These are phyloP conservation scores for Aspergillus vadensis DNA, from an alignment of 2,329 filamentous ascomycete genomes.

Conservation along the genomic window DNA sequence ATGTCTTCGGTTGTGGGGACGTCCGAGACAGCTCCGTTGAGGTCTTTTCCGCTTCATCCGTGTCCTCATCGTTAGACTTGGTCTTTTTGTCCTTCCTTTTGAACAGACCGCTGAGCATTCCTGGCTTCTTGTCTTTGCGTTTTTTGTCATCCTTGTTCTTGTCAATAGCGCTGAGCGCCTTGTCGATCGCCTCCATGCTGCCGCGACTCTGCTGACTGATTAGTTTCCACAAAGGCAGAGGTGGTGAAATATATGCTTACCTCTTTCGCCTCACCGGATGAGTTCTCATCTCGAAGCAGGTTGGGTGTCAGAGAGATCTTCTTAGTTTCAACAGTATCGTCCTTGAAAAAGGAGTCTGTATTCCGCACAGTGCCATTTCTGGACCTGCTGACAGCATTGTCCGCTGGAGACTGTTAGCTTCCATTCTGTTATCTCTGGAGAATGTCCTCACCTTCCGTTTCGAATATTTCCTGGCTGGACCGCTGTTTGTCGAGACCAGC, in stretches of 20 bases:
- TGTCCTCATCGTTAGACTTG: constrained; percentile 50
- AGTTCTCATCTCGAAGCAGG: constrained; percentile 76
- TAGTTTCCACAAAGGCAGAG: constrained; percentile 12
- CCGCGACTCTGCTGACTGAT: constrained; percentile 55
- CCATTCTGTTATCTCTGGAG: background rate
- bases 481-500: constrained; percentile 44
- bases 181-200: constrained; percentile 77
- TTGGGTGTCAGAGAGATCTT: constrained; percentile 97
- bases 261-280: constrained; percentile 42
- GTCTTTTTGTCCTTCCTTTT: constrained; percentile 66
- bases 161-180: constrained; percentile 63
- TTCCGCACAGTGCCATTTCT: constrained; percentile 86
- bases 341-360: constrained; percentile 96
- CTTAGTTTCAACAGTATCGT: constrained; percentile 90
- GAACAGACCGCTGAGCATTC: constrained; percentile 71
- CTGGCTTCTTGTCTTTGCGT: constrained; percentile 70
- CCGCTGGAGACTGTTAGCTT: constrained; percentile 28
- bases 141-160: constrained; percentile 73
- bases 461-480: constrained; percentile 69
- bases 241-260: constrained; percentile 24
- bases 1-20: constrained; percentile 48
- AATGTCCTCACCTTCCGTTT: constrained; percentile 44
- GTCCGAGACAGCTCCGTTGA: constrained; percentile 60
- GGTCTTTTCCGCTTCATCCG: constrained; percentile 58
- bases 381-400: constrained; percentile 55